Base-by-base conservation (phyloP, 192 early-diverging fungal species). In the Entophlyctis luteolus region DNA sequence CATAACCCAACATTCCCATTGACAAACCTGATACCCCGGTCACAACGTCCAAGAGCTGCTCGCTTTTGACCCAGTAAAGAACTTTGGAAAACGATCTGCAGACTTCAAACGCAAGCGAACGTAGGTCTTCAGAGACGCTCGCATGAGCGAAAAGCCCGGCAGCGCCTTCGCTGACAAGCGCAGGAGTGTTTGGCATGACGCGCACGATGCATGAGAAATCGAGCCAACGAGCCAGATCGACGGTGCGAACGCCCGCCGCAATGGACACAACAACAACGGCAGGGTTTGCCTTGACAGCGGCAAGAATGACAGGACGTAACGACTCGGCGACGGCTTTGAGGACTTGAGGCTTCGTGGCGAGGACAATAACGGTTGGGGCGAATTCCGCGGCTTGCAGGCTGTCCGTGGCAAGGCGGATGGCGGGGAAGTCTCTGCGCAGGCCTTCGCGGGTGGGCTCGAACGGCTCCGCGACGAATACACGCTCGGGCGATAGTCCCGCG, bases 121-220 rank as follows among this genome's bases (percentile, higher is more conserved):
- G 83, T 72, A 95, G 92, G 28, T 55, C 59, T 2, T 70, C 68
- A 18, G 79, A 82, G 10, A 93, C 88, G 27, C 10, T 16, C 18
- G 10, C 8, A 0, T 63, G 73, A 0, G 93, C 93, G 62, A 80
- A 95, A 65, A 95, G 70, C 2, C 93, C 95, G 3, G 91, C 80
- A 0, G 95, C 95, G 20, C 95, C 95, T 72, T 95, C 89, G 39
- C 77, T 77, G 0, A 94, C 87, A 5, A 97, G 74, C 2, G 94
- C 88, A 28, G 94, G 94, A n/a, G 94, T 97, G 67, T 97, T 97
- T 67, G 94, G 94, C 94, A 97, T 97, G 55, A 85, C 87, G 18
- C 93, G 71, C 27, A 97, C 90, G 25, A 97, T 67, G 14, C 84
- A 73, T 60, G 10, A 42, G 25, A 45, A 72, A n/a, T 31, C 67